Evolutionary conservation across 352 stramenopile species (phyloP).

Genomic region (Ophiocytium majus): DNA sequence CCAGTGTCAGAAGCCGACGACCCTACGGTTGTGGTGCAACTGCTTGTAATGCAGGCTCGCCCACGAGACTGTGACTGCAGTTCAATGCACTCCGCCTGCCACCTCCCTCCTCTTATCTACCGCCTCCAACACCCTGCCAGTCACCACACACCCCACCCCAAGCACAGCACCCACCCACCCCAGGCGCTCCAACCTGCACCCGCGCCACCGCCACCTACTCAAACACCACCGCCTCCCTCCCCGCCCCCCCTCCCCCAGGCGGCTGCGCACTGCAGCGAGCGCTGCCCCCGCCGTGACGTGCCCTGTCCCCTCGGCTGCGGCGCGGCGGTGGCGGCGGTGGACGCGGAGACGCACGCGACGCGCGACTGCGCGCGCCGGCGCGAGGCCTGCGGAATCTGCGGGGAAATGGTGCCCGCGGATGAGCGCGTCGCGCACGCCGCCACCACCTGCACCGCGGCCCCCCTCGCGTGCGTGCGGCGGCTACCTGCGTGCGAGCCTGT

Average conservation of each 20-base stretch:
- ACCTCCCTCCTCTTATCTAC: too few species aligned
- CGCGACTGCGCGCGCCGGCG: slow-evolving; percentile 26
- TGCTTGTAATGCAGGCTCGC: too few species aligned
- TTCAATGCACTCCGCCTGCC: too few species aligned
- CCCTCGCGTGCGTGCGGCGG: neutral
- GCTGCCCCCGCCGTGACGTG: slow-evolving; percentile 40
- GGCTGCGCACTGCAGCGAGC: neutral
- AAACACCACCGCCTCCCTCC: too few species aligned
- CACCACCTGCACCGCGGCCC: slow-evolving; percentile 11
- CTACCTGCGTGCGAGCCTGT: neutral
- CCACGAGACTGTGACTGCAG: too few species aligned
- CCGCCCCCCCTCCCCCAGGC: neutral
- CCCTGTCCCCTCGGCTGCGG: slow-evolving; percentile 53
- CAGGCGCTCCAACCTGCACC: neutral
- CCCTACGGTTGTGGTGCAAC: too few species aligned
- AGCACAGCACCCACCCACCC: neutral
- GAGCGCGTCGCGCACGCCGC: slow-evolving; percentile 22
- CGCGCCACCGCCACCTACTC: neutral
- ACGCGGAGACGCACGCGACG: neutral
- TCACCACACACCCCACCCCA: too few species aligned
- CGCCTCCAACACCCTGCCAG: too few species aligned
- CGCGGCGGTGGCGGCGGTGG: neutral
- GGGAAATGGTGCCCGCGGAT: slow-evolving; percentile 23
- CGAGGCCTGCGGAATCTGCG: slow-evolving; percentile 47
- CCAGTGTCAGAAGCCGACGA: too few species aligned